Percentiles rank a stretch among this genome's conserved stretches.
Evolutionary conservation across 169 alveolate genomes (phyloP).

Genomic region (Besnoitia besnoiti): DNA sequence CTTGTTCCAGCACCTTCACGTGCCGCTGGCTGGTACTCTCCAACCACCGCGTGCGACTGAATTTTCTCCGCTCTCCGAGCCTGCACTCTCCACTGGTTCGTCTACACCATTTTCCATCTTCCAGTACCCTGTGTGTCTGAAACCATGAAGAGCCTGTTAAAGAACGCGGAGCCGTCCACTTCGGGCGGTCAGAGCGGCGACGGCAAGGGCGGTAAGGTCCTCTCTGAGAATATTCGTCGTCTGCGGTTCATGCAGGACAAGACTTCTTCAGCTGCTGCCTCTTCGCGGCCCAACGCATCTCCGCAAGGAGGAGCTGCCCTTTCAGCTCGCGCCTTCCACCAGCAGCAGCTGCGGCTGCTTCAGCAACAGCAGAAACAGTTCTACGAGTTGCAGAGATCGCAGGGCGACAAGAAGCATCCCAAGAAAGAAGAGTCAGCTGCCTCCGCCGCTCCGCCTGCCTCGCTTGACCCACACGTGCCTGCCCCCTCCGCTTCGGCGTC

Average conservation of each 20-base stretch:
- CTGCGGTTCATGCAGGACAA: constrained; percentile 35
- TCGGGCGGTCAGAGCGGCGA: not conserved
- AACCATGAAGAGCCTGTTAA: too few relatives aligned
- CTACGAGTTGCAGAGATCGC: not conserved
- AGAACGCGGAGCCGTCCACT: not conserved
- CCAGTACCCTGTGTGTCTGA: too few relatives aligned
- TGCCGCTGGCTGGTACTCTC: too few relatives aligned
- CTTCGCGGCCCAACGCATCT: not conserved
- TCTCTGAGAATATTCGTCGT: constrained; percentile 11
- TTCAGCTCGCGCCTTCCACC: not conserved
- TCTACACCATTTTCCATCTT: too few relatives aligned
- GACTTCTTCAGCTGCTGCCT: not conserved
- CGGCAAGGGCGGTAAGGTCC: not conserved
- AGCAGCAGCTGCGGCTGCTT: constrained; percentile 19
- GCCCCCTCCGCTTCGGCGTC: not conserved
- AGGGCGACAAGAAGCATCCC: not conserved
- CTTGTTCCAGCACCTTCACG: too few relatives aligned
- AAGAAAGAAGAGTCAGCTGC: not conserved
- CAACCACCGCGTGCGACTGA: too few relatives aligned
- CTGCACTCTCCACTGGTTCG: too few relatives aligned
- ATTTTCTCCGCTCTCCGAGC: too few relatives aligned
- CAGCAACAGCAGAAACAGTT: constrained; percentile 28
- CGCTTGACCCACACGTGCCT: not conserved
- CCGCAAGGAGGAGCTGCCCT: not conserved
- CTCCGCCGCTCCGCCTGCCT: too few relatives aligned